Evolutionary conservation across 768 basidiomycete genomes (phyloP).

Genomic region (Podaxis pistillaris): DNA sequence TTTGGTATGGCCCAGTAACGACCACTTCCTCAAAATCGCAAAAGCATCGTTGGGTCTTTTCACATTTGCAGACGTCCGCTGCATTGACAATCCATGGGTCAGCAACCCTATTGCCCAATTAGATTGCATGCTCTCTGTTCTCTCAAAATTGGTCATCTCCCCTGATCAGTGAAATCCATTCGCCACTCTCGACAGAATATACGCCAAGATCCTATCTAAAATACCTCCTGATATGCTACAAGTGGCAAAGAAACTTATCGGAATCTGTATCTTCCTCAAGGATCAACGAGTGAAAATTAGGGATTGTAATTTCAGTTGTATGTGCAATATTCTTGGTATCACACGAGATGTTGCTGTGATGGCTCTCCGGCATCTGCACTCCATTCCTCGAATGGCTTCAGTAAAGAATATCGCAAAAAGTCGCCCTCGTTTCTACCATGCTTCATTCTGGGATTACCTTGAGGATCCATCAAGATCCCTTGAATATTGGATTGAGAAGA

Average conservation of each 20-base stretch:
- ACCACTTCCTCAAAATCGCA: constrained; percentile 16
- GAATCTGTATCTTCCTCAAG: not conserved
- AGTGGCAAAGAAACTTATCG: not conserved
- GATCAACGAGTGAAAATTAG: not conserved
- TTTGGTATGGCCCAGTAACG: constrained; percentile 19
- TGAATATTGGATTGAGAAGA: not conserved
- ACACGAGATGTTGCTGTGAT: not conserved
- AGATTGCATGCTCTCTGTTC: not conserved
- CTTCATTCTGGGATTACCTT: constrained; percentile 6
- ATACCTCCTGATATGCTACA: not conserved
- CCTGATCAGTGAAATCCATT: not conserved
- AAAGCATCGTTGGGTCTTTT: constrained; percentile 24
- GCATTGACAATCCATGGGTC: constrained; percentile 16
- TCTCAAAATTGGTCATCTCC: not conserved
- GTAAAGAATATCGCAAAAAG: not conserved
- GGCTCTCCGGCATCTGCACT: constrained; percentile 1
- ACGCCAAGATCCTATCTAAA: constrained; percentile 6
- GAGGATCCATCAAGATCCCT: not conserved
- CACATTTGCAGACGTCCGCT: constrained; percentile 25
- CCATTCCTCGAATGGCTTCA: not conserved
- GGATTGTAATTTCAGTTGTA: not conserved
- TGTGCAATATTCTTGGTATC: not conserved
- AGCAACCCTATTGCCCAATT: constrained; percentile 7
- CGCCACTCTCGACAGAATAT: constrained; percentile 13
- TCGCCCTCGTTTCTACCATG: constrained; percentile 7